Evolutionary conservation across 352 stramenopile species (phyloP).

Genomic region (Globisporangium carolinianum): DNA sequence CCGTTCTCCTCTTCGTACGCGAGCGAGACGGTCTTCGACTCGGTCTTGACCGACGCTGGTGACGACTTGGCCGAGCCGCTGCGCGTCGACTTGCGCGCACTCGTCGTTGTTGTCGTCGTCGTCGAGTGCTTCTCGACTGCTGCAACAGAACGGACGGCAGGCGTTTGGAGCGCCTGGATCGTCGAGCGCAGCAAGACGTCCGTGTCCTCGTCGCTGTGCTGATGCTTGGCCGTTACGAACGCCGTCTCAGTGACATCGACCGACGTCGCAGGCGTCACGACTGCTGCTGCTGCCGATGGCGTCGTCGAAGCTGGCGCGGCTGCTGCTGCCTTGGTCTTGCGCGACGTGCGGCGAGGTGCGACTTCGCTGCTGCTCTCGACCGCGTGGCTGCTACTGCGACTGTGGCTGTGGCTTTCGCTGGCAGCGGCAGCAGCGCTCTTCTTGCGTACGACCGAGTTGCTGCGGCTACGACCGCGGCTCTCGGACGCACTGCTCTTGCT

Average conservation of each 20-base stretch:
- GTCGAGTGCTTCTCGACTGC: constrained; percentile 8
- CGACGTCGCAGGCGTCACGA: constrained; percentile 19
- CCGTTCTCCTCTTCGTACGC: constrained; percentile 39
- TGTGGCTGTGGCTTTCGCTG: constrained; percentile 1
- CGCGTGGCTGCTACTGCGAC: not conserved
- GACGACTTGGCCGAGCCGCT: constrained; percentile 4
- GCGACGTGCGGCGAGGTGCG: not conserved
- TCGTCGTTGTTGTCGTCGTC: constrained; percentile 4
- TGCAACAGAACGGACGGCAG: constrained; percentile 11
- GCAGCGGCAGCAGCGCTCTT: constrained; percentile 17
- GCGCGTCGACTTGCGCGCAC: constrained; percentile 13
- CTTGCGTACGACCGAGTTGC: constrained; percentile 38
- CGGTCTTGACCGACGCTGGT: constrained; percentile 7
- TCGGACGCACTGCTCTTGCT: constrained; percentile 5
- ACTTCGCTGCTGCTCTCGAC: constrained; percentile 4
- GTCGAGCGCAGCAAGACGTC: constrained; percentile 48
- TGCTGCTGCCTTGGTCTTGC: constrained; percentile 3
- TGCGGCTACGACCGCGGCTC: constrained; percentile 51
- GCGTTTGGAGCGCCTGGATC: constrained; percentile 29
- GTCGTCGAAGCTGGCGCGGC: no score
- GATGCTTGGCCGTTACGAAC: constrained; percentile 18
- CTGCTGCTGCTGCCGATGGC: not conserved
- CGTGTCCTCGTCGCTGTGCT: constrained; percentile 36
- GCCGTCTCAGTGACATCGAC: constrained; percentile 11
- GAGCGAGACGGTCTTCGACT: constrained; percentile 31